phyloP scores from a whole-genome alignment of 116 monocot genomes.

The Dioscorea cayenensis region DNA sequence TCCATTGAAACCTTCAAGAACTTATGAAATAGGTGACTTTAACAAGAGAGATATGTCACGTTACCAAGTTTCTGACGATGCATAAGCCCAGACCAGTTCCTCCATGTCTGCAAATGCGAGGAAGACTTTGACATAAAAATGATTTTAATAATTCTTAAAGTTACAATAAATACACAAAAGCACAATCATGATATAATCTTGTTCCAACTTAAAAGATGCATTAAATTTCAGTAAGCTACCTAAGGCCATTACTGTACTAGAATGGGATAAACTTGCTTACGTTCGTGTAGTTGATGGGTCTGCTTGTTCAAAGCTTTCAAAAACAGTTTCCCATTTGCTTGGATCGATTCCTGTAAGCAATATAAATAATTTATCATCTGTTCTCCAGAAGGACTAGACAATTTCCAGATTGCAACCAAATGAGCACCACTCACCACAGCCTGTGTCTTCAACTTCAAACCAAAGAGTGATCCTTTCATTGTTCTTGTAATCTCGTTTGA shows the following conservation, averaged over 20 bases:
- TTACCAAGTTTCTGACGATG: conserved; percentile 57
- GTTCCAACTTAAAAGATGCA: not conserved
- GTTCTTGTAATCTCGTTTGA: conserved; percentile 6
- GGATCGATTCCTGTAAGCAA: conserved; percentile 42
- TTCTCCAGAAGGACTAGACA: not conserved
- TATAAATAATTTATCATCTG: not conserved
- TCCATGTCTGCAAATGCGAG: conserved; percentile 40
- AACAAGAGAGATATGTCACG: conserved; percentile 5
- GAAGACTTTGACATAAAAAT: not conserved
- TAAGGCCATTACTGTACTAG: not conserved
- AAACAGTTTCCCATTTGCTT: conserved; percentile 61
- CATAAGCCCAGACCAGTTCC: conserved; percentile 63
- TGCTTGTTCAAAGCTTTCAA: conserved; percentile 70
- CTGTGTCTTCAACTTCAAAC: conserved; percentile 71
- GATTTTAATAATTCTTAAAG: not conserved
- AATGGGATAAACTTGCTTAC: conserved; percentile 24
- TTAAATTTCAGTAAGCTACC: not conserved
- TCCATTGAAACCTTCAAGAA: no score
- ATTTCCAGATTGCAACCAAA: not conserved
- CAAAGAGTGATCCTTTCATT: conserved; percentile 29
- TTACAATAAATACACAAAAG: not conserved
- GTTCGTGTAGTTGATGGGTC: conserved; percentile 61
- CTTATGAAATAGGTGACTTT: not conserved
- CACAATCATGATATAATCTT: not conserved
- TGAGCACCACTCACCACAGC: conserved; percentile 30